These are phyloP conservation scores for Gynostemma pentaphyllum DNA, from an alignment of 306 rosid genomes.

Conservation along the genomic window DNA sequence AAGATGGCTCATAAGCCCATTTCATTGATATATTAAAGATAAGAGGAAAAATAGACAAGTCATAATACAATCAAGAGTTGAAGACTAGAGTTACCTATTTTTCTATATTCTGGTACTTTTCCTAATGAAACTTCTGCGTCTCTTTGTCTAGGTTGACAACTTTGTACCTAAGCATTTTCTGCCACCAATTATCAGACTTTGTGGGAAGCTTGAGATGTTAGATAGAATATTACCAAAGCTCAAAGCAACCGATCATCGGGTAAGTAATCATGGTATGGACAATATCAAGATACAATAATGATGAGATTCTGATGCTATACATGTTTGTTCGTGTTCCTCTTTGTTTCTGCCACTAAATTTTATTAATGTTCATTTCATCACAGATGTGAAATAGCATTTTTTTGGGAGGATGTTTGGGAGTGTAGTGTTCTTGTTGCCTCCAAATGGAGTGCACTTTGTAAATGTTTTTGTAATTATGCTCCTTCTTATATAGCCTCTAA, in stretches of 20 bases:
- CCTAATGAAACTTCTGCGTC: slow-evolving; percentile 7
- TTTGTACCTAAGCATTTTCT: slow-evolving; percentile 87
- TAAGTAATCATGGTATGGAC: slow-evolving; percentile 20
- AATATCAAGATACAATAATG: slow-evolving; percentile 3
- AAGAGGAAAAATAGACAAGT: no score
- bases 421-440: no score
- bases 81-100: slow-evolving; percentile 6
- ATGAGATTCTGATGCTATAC: background rate
- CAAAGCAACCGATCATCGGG: slow-evolving; percentile 98
- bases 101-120: background rate
- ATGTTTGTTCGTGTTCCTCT: background rate
- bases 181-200: slow-evolving; percentile 78
- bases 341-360: background rate
- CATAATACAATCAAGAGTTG: background rate
- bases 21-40: no score
- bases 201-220: slow-evolving; percentile 99
- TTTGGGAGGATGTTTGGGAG: no score
- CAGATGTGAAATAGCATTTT: background rate
- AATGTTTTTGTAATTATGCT: no score
- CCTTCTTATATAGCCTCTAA: no score
- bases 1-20: no score
- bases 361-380: background rate
- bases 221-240: slow-evolving; percentile 90
- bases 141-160: slow-evolving; percentile 58
- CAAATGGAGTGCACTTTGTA: no score